Conservation (phyloP, 1,284 basidiomycete genomes). For the Apiotrichum brassicae region DNA sequence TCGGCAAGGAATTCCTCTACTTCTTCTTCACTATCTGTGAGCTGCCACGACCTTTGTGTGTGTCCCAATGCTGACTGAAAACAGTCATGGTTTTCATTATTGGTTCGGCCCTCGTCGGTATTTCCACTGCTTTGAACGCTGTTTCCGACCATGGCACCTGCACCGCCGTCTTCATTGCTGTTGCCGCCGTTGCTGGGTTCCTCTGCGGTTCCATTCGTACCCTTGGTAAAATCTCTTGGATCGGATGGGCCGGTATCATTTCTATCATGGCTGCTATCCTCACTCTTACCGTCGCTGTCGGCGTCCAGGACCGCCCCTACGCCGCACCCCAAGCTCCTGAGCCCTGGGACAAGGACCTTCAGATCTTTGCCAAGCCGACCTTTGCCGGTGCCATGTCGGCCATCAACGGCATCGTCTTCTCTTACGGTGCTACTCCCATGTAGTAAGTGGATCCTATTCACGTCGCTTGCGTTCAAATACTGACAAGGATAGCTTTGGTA, state of each 20-base stretch:
- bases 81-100: constrained; percentile 25
- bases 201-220: constrained; percentile 39
- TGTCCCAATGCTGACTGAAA: too few relatives aligned
- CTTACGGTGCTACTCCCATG: constrained; percentile 34
- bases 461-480: background rate
- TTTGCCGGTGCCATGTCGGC: constrained; percentile 33
- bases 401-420: constrained; percentile 32
- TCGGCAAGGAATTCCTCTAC: constrained; percentile 10
- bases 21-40: constrained; percentile 7
- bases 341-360: constrained; percentile 32
- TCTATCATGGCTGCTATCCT: constrained; percentile 38
- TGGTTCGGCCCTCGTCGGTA: constrained; percentile 23
- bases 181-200: constrained; percentile 31
- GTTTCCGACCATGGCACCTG: constrained; percentile 19
- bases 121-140: constrained; percentile 24
- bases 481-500: constrained; percentile 22
- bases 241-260: constrained; percentile 40
- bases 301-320: constrained; percentile 36
- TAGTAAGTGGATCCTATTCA: constrained; percentile 11
- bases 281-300: constrained; percentile 44
- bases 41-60: too few relatives aligned
- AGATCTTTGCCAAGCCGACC: constrained; percentile 25
- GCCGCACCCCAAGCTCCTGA: constrained; percentile 19
- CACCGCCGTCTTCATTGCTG: constrained; percentile 34
- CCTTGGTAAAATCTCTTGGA: constrained; percentile 38